These are phyloP conservation scores for Hymenoscyphus infarciens DNA, from an alignment of 2,329 filamentous ascomycete species.

Conservation along the genomic window DNA sequence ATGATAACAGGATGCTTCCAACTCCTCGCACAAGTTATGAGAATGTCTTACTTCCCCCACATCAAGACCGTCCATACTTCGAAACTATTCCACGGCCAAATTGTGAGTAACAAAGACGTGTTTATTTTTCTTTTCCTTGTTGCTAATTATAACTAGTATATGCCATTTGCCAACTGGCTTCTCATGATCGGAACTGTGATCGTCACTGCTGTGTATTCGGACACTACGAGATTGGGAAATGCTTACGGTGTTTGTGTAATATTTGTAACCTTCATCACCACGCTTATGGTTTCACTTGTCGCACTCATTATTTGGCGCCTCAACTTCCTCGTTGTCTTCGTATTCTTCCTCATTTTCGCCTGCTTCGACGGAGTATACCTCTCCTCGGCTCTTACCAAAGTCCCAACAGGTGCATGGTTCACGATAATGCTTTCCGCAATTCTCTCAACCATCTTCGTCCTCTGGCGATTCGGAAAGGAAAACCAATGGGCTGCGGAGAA, in stretches of 20 bases:
- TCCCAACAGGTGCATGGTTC: constrained; percentile 76
- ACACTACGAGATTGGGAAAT: constrained; percentile 66
- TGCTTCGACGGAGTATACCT: constrained; percentile 66
- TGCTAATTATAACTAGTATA: constrained; percentile 43
- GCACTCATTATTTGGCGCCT: constrained; percentile 70
- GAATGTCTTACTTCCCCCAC: constrained; percentile 65
- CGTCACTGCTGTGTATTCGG: constrained; percentile 70
- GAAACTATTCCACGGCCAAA: constrained; percentile 65
- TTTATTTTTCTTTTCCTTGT: neutral
- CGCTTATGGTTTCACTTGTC: constrained; percentile 68
- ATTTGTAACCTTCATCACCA: constrained; percentile 74
- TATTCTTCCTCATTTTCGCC: constrained; percentile 62
- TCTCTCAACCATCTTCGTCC: constrained; percentile 62
- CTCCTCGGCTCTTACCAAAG: constrained; percentile 66
- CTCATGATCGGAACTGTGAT: constrained; percentile 73
- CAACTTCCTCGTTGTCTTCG: constrained; percentile 54
- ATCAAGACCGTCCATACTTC: constrained; percentile 72
- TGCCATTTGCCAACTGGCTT: constrained; percentile 73
- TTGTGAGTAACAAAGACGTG: constrained; percentile 34
- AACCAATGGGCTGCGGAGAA: constrained; percentile 70
- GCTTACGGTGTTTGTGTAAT: constrained; percentile 80
- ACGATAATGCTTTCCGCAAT: constrained; percentile 62
- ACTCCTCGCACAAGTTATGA: constrained; percentile 67
- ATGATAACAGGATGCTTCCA: constrained; percentile 76
- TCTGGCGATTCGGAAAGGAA: constrained; percentile 79